These are phyloP conservation scores for Cubamyces sp. DNA, from an alignment of 768 basidiomycete genomes.

Conservation along the genomic window DNA sequence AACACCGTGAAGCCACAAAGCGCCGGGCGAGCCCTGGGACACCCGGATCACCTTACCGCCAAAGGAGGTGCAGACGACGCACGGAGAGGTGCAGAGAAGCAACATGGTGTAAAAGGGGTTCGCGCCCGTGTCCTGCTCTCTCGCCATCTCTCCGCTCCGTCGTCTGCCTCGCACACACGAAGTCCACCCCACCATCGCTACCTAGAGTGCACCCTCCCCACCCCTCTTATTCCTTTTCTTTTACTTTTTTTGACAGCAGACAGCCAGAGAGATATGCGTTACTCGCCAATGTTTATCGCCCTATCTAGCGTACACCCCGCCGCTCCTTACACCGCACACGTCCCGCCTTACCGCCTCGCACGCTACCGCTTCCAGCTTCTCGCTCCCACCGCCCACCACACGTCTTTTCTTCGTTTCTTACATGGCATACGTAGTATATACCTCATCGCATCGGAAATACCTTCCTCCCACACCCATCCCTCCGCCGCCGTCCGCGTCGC, in stretches of 20 bases:
- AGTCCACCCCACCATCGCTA: not conserved
- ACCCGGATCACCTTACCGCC: not conserved
- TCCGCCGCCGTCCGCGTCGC: not conserved
- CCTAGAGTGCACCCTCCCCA: constrained; percentile 8
- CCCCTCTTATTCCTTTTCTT: not conserved
- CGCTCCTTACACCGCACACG: constrained; percentile 17
- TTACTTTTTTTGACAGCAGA: not conserved
- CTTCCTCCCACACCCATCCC: constrained; percentile 2
- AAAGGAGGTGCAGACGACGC: constrained; percentile 8
- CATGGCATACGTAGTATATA: constrained; percentile 24
- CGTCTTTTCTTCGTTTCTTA: not conserved
- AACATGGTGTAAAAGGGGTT: constrained; percentile 25
- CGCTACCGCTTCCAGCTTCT: not conserved
- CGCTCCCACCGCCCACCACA: not conserved
- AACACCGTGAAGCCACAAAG: not conserved
- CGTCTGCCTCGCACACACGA: constrained; percentile 2
- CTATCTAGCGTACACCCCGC: constrained; percentile 29
- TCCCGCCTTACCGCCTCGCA: not conserved
- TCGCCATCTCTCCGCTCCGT: not conserved
- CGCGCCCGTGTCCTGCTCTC: constrained; percentile 19
- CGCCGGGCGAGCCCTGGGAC: not conserved
- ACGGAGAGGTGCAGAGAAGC: not conserved
- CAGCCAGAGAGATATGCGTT: constrained; percentile 4
- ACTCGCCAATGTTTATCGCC: constrained; percentile 21
- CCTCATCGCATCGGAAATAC: constrained; percentile 23